Evolutionary conservation across 805 yeast species (phyloP).

Genomic region (Saccharomyces paradoxus): DNA sequence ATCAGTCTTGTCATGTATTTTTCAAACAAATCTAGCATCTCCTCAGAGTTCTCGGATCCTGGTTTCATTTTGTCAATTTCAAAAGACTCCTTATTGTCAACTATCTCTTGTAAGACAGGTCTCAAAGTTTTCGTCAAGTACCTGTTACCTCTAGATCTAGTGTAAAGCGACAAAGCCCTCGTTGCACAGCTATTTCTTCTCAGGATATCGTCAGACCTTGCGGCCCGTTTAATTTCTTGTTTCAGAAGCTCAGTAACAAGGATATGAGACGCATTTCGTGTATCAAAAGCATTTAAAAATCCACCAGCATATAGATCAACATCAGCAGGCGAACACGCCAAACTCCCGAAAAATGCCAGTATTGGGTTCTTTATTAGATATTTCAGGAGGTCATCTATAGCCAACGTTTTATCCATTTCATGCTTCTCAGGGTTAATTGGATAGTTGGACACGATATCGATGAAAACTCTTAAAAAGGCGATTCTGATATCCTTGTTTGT

Average conservation of each 20-base stretch:
- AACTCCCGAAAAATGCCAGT: constrained; percentile 45
- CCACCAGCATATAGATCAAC: constrained; percentile 63
- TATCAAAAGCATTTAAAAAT: constrained; percentile 43
- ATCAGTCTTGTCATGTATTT: constrained; percentile 47
- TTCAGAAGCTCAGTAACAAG: constrained; percentile 46
- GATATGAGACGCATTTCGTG: constrained; percentile 32
- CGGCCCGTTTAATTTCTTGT: constrained; percentile 51
- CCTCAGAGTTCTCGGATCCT: constrained; percentile 33
- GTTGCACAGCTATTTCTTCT: constrained; percentile 77
- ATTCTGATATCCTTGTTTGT: constrained; percentile 53
- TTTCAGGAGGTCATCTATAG: constrained; percentile 20
- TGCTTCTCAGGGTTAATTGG: constrained; percentile 16
- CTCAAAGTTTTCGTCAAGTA: constrained; percentile 46
- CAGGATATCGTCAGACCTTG: constrained; percentile 59
- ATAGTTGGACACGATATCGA: constrained; percentile 43
- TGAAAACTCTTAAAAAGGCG: constrained; percentile 67
- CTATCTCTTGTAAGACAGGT: constrained; percentile 48
- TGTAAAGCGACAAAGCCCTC: constrained; percentile 58
- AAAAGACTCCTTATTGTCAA: constrained; percentile 41
- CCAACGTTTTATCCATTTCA: constrained; percentile 16
- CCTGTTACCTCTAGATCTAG: constrained; percentile 50
- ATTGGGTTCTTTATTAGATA: constrained; percentile 32
- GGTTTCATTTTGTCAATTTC: constrained; percentile 50
- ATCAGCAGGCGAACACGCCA: constrained; percentile 55
- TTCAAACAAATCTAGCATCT: constrained; percentile 41